A percentile compares a stretch with the other conserved stretches of the same genome.
Conservation (phyloP, 805 yeast species). For the Lipomyces yamanashiensis region DNA sequence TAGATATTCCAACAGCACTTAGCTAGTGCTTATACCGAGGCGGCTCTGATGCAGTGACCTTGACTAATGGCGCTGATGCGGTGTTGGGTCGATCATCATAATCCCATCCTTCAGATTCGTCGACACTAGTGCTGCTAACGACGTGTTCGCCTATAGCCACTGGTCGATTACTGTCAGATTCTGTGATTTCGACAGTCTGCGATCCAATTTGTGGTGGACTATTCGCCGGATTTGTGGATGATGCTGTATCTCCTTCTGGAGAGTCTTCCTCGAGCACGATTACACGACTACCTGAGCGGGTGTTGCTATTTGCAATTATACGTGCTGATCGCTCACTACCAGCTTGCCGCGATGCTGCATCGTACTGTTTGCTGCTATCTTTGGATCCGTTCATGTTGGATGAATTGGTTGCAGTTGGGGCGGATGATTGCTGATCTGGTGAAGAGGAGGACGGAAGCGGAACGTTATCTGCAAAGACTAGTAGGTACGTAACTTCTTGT, state of each 20-base stretch:
- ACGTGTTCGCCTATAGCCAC: slow-evolving; percentile 17
- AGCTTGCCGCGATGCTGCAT: not conserved
- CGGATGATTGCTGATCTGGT: not conserved
- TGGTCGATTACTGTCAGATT: slow-evolving; percentile 7
- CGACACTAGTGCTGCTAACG: slow-evolving; percentile 19
- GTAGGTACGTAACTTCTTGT: slow-evolving; percentile 33
- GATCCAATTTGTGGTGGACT: not conserved
- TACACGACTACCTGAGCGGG: slow-evolving; percentile 2
- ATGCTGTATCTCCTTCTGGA: not conserved
- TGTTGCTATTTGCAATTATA: not conserved
- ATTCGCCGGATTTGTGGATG: not conserved
- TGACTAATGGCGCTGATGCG: not conserved
- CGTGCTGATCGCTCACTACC: not conserved
- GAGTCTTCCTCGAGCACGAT: slow-evolving; percentile 18
- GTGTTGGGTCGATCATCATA: slow-evolving; percentile 22
- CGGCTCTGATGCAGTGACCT: not conserved
- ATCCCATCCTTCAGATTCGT: slow-evolving; percentile 29
- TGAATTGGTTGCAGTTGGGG: not conserved
- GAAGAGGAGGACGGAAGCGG: slow-evolving; percentile 14
- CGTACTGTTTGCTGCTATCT: not conserved
- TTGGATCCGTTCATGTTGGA: not conserved
- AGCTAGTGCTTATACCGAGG: not conserved
- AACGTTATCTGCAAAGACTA: slow-evolving; percentile 28
- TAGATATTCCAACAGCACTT: not conserved
- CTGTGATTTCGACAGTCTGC: slow-evolving; percentile 11